phyloP scores from a whole-genome alignment of 2,329 filamentous ascomycete species.

The Pseudovirgaria hyperparasitica region DNA sequence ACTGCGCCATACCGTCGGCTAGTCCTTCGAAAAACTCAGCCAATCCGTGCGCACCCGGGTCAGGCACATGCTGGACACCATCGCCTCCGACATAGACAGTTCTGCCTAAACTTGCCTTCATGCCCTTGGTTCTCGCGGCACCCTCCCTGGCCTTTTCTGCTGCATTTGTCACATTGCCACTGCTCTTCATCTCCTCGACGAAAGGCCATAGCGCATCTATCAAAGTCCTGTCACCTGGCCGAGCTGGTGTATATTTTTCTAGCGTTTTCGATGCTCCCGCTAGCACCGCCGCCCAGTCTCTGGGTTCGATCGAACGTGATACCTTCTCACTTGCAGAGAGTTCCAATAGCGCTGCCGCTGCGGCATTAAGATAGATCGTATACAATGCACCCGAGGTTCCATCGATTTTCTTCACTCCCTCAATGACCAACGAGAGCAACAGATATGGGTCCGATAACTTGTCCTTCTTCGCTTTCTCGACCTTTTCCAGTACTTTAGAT shows the following conservation, averaged over 20 bases:
- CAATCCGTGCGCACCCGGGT: slow-evolving; percentile 68
- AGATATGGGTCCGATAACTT: slow-evolving; percentile 47
- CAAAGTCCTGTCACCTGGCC: slow-evolving; percentile 77
- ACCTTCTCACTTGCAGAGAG: too few species aligned
- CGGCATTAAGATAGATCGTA: slow-evolving; percentile 80
- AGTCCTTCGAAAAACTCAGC: slow-evolving; percentile 72
- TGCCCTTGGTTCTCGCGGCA: slow-evolving; percentile 75
- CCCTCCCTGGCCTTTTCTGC: slow-evolving; percentile 63
- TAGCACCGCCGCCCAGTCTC: too few species aligned
- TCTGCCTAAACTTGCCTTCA: slow-evolving; percentile 78
- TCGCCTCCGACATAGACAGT: slow-evolving; percentile 70
- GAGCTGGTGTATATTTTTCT: slow-evolving; percentile 75
- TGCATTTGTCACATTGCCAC: slow-evolving; percentile 56
- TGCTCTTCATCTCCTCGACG: slow-evolving; percentile 54
- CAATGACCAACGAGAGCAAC: slow-evolving; percentile 47
- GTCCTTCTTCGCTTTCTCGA: slow-evolving; percentile 31
- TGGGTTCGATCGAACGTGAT: too few species aligned
- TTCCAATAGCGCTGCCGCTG: too few species aligned
- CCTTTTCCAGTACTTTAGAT: slow-evolving; percentile 24
- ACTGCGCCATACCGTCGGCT: slow-evolving; percentile 42
- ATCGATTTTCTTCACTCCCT: slow-evolving; percentile 59
- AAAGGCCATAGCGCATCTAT: slow-evolving; percentile 87
- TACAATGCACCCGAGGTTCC: slow-evolving; percentile 66
- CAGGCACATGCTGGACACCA: slow-evolving; percentile 60
- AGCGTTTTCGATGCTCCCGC: too few species aligned